phyloP scores from a whole-genome alignment of 371 early-diverging fungal genomes.

The Lichtheimia ramosa region DNA sequence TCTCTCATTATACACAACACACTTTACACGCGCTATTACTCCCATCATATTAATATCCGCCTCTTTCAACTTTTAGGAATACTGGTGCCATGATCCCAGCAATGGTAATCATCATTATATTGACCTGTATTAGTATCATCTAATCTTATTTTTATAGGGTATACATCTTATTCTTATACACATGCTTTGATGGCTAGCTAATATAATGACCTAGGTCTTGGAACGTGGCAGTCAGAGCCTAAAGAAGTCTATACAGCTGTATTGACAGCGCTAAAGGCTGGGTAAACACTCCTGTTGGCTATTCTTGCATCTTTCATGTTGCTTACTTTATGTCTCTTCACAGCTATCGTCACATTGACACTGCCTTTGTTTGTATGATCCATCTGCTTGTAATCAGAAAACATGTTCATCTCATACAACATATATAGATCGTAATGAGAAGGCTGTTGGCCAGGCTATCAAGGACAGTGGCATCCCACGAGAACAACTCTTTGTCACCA shows the following conservation, averaged over 20 bases:
- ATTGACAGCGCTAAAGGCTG: slow-evolving; percentile 32
- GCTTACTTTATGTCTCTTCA: neutral
- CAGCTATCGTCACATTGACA: slow-evolving; percentile 58
- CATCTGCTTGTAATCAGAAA: neutral
- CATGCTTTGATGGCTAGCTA: neutral
- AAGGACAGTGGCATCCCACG: slow-evolving; percentile 51
- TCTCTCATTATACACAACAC: neutral
- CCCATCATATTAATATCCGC: too few species aligned
- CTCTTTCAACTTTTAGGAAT: slow-evolving; percentile 12
- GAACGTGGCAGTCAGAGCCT: slow-evolving; percentile 53
- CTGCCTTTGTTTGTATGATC: slow-evolving; percentile 42
- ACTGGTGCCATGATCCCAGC: slow-evolving; percentile 30
- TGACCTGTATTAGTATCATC: too few species aligned
- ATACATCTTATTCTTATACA: neutral
- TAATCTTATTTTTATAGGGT: neutral
- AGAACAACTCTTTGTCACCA: slow-evolving; percentile 85
- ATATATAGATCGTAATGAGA: slow-evolving; percentile 60
- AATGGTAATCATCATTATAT: slow-evolving; percentile 3
- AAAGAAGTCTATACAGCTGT: slow-evolving; percentile 41
- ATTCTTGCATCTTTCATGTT: too few species aligned
- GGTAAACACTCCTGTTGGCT: slow-evolving; percentile 12
- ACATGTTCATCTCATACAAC: too few species aligned
- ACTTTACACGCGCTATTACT: neutral
- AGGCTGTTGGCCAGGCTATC: slow-evolving; percentile 68
- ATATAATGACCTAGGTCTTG: slow-evolving; percentile 17